phyloP scores from a whole-genome alignment of 371 early-diverging fungal genomes.

The Vairimorpha ceranae region DNA sequence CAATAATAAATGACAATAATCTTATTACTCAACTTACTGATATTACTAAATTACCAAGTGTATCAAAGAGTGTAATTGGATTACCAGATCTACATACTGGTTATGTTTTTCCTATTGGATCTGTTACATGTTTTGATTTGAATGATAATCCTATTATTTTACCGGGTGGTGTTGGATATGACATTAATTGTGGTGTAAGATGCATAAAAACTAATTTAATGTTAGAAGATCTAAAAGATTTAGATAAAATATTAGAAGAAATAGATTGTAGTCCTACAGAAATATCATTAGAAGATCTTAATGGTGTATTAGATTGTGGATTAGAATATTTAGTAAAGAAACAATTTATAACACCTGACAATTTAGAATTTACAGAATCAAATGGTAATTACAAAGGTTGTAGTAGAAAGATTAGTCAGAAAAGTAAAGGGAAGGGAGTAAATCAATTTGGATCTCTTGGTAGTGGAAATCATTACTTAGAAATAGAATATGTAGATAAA shows the following conservation, averaged over 20 bases:
- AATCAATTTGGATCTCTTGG: constrained; percentile 60
- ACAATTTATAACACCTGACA: constrained; percentile 39
- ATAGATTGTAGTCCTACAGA: constrained; percentile 19
- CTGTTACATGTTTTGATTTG: constrained; percentile 51
- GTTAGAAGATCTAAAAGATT: constrained; percentile 3
- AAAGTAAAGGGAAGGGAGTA: constrained; percentile 50
- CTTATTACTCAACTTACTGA: constrained; percentile 39
- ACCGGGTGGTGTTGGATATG: constrained; percentile 61
- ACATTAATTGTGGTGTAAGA: constrained; percentile 64
- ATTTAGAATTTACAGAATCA: constrained; percentile 50
- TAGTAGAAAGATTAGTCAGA: constrained; percentile 46
- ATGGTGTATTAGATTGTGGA: constrained; percentile 44
- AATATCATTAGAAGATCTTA: neutral
- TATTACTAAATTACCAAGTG: constrained; percentile 29
- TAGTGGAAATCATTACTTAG: constrained; percentile 63
- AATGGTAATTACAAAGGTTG: constrained; percentile 44
- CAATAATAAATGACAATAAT: neutral
- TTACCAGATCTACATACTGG: constrained; percentile 63
- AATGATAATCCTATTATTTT: constrained; percentile 24
- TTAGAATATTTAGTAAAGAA: constrained; percentile 30
- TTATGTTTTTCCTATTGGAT: constrained; percentile 62
- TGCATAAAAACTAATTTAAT: constrained; percentile 43
- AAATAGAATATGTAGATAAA: constrained; percentile 59
- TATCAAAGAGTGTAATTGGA: constrained; percentile 39
- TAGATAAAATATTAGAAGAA: constrained; percentile 14